A percentile compares a stretch with the other conserved stretches of the same genome.
These are phyloP conservation scores for Colletotrichum orbiculare DNA, from an alignment of 2,329 filamentous ascomycete species.

Conservation along the genomic window DNA sequence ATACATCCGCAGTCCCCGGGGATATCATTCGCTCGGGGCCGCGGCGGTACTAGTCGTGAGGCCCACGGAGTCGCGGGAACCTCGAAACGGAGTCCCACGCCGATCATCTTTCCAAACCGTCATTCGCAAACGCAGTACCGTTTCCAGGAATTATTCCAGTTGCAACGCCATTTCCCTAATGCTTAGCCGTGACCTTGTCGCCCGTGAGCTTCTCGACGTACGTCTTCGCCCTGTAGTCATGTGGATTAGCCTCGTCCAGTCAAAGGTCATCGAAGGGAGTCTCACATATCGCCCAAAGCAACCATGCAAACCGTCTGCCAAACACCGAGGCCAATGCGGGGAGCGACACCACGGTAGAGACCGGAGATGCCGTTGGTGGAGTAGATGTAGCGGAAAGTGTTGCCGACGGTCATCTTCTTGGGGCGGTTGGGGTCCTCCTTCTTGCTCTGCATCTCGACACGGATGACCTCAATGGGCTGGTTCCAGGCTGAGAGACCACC, in stretches of 20 bases:
- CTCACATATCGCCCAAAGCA: constrained; percentile 96
- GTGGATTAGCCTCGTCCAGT: constrained; percentile 40
- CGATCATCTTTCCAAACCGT: constrained; percentile 12
- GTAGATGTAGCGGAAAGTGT: constrained; percentile 90
- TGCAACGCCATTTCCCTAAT: constrained; percentile 63
- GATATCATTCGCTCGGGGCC: constrained; percentile 34
- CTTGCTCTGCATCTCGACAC: constrained; percentile 99
- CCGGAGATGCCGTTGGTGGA: constrained; percentile 87
- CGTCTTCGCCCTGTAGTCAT: constrained; percentile 67
- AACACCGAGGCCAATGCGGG: constrained; percentile 92
- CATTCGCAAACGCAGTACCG: constrained; percentile 14
- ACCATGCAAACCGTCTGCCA: constrained; percentile 99
- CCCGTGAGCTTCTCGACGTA: constrained; percentile 76
- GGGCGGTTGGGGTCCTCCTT: constrained; percentile 96
- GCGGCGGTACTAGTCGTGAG: constrained; percentile 10
- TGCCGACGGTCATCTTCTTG: constrained; percentile 98
- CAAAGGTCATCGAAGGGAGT: background rate
- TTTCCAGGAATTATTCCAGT: constrained; percentile 36
- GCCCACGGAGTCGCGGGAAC: constrained; percentile 7
- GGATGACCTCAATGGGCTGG: constrained; percentile 99
- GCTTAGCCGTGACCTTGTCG: constrained; percentile 73
- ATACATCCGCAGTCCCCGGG: constrained; percentile 28
- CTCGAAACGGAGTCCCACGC: constrained; percentile 19
- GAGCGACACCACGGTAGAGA: constrained; percentile 94
- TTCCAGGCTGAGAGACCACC: constrained; percentile 98